Conservation (phyloP, 331 rosid genomes). For the Acacia pycnantha region DNA sequence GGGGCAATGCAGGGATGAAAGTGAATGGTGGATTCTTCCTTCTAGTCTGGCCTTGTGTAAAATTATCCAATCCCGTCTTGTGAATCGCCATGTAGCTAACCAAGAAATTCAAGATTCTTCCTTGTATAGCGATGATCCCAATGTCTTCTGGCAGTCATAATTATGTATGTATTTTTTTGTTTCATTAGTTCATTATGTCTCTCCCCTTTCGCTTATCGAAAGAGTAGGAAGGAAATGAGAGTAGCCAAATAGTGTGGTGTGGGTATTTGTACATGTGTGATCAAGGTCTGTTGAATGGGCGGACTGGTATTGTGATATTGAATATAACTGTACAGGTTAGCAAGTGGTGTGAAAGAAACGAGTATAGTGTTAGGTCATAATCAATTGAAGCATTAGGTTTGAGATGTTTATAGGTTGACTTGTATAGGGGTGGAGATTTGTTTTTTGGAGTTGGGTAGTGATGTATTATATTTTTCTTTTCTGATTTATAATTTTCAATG, state of each 20-base stretch:
- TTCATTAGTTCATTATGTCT: neutral
- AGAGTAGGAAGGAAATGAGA: slow-evolving; percentile 1
- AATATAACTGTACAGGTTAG: neutral
- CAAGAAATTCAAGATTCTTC: slow-evolving; percentile 97
- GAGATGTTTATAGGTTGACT: neutral
- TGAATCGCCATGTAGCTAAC: slow-evolving; percentile 88
- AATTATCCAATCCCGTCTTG: slow-evolving; percentile 81
- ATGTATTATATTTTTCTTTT: neutral
- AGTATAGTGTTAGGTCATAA: neutral
- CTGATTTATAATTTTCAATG: neutral
- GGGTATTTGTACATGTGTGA: slow-evolving; percentile 11
- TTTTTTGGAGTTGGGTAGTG: neutral
- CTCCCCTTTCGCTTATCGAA: slow-evolving; percentile 15
- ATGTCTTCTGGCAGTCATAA: slow-evolving; percentile 83
- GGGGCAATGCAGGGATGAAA: slow-evolving; percentile 78
- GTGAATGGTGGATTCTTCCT: slow-evolving; percentile 99
- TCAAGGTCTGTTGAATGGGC: neutral
- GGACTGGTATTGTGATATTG: neutral
- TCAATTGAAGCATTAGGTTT: neutral
- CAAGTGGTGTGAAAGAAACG: neutral
- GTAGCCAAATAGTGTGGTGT: slow-evolving; percentile 15
- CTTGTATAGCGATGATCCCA: slow-evolving; percentile 80
- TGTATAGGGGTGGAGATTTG: neutral
- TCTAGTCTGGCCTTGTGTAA: slow-evolving; percentile 79
- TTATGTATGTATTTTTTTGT: slow-evolving; percentile 29